These are phyloP conservation scores for Hypsizygus ulmarius DNA, from an alignment of 1,284 basidiomycete genomes.

Conservation along the genomic window DNA sequence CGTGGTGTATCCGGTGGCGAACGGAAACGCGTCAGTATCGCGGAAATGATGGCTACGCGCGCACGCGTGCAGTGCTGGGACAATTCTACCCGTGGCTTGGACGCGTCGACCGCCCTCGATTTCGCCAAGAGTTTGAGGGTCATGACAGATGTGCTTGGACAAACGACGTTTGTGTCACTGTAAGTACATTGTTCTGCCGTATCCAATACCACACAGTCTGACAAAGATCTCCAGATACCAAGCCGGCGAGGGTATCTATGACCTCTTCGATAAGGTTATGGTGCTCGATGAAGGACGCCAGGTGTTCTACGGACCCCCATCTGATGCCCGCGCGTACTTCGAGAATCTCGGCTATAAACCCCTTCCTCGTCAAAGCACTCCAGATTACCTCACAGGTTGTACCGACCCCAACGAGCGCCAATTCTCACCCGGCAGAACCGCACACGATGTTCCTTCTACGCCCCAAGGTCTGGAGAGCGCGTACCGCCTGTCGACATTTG, in stretches of 20 bases:
- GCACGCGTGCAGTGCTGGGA: constrained; percentile 82
- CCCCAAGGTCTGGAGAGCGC: constrained; percentile 72
- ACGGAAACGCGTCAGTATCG: constrained; percentile 83
- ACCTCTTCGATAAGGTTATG: constrained; percentile 79
- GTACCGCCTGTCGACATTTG: constrained; percentile 58
- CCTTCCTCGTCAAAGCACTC: constrained; percentile 70
- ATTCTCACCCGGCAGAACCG: constrained; percentile 70
- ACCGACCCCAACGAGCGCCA: constrained; percentile 86
- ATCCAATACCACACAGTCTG: not conserved
- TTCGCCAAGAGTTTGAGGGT: constrained; percentile 72
- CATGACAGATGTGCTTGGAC: constrained; percentile 74
- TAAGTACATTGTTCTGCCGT: constrained; percentile 39
- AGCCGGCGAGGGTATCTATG: constrained; percentile 73
- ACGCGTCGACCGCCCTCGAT: constrained; percentile 83
- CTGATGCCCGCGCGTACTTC: constrained; percentile 77
- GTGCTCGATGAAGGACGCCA: constrained; percentile 82
- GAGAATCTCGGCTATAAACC: constrained; percentile 73
- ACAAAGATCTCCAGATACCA: constrained; percentile 58
- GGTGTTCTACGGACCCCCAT: constrained; percentile 77
- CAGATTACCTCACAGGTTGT: constrained; percentile 79
- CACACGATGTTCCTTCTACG: constrained; percentile 65
- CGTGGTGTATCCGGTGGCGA: constrained; percentile 88
- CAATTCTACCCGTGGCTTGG: constrained; percentile 82
- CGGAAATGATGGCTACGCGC: constrained; percentile 81
- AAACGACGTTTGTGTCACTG: constrained; percentile 78